These are phyloP conservation scores for Epichloe baconii DNA, from an alignment of 2,329 filamentous ascomycete genomes.

Conservation along the genomic window DNA sequence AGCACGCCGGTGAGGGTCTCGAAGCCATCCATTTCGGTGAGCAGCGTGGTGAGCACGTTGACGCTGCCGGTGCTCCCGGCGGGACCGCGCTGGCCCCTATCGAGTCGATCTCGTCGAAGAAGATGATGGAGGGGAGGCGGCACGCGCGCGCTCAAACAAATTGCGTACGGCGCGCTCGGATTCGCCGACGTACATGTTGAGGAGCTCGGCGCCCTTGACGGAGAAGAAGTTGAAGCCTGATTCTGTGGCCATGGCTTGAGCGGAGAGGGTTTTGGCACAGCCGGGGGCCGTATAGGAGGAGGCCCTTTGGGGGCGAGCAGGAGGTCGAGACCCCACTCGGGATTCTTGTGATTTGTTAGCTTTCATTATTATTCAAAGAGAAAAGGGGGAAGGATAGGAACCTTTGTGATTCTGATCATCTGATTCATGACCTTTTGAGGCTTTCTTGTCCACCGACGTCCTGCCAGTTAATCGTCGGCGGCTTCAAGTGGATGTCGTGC, in stretches of 20 bases:
- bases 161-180: conserved; percentile 77
- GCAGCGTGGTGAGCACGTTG: conserved; percentile 76
- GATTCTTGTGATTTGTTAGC: conserved; percentile 7
- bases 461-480: conserved; percentile 71
- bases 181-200: conserved; percentile 96
- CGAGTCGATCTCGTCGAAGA: conserved; percentile 92
- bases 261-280: conserved; percentile 87
- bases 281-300: conserved; percentile 88
- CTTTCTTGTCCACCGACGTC: conserved; percentile 78
- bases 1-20: conserved; percentile 72
- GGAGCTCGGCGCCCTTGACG: conserved; percentile 83
- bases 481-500: conserved; percentile 79
- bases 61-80: conserved; percentile 38
- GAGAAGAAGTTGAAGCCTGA: conserved; percentile 87
- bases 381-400: not conserved
- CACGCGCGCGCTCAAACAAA: conserved; percentile 72
- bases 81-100: conserved; percentile 46
- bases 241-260: conserved; percentile 82
- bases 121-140: conserved; percentile 89
- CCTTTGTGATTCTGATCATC: conserved; percentile 32
- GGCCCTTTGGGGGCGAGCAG: conserved; percentile 54
- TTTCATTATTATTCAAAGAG: not conserved
- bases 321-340: conserved; percentile 21
- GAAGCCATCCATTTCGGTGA: conserved; percentile 95
- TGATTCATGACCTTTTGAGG: conserved; percentile 51